Base-by-base conservation (phyloP, 1,284 basidiomycete species). In the Heliocybe sulcata region DNA sequence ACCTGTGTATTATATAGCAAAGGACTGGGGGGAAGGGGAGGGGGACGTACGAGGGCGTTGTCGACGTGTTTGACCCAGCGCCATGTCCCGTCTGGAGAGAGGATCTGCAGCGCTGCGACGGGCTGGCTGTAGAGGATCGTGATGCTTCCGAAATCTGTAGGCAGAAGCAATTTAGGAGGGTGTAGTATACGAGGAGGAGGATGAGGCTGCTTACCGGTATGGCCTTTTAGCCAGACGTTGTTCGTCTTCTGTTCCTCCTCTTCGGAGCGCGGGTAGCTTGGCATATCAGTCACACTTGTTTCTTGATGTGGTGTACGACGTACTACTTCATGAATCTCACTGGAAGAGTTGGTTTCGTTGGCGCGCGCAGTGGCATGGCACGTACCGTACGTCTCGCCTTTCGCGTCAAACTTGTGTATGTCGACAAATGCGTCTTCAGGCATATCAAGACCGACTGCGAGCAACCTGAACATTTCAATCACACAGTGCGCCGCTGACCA, bases 71-170 rank as follows among this genome's bases (percentile, higher is more conserved):
- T 76, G 8, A 83, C 69, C 77, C 79, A 85, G 54, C 75, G 75
- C 83, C 83, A 86, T 23, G 63, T 68, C 1, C 77, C 77, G 29
- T 79, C 75, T 16, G 61, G 70, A 0, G 72, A 67, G 9, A 79
- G 64, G 51, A 84, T 81, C 55, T 86, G 84, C 23, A 85, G 69
- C 0, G 73, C 81, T 11, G 77, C 69, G 2, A 85, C 75, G 0
- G 84, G 82, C 55, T 85, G 83, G 45, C 80, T 81, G 70, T 77
- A 84, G 14, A 85, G 66, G 12, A 84, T 75, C 2, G 78, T 81
- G 54, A 85, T 67, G 14, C 73, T 76, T n/a, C 78, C 81, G 57
- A 82, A 75, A 60, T 85, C 83, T 83, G 33, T n/a, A 0, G 27
- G 29, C n/a, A 3, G 8, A 42, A 33, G 35, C 12, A n/a, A 14